phyloP scores from a whole-genome alignment of 108 stramenopile species.

The Pseudonitzschia multistriata region DNA sequence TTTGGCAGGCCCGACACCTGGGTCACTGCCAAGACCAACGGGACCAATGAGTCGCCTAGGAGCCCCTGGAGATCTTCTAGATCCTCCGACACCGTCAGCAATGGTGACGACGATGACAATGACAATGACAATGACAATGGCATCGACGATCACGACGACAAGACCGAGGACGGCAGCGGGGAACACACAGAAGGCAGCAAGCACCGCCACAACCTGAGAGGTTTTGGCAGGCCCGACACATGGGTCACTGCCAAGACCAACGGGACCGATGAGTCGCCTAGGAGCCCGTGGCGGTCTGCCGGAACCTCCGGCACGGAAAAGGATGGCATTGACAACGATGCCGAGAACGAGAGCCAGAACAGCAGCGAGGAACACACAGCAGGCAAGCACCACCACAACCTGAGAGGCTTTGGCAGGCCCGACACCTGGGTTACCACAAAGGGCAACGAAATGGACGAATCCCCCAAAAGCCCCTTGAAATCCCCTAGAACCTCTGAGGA shows the following conservation, averaged over 20 bases:
- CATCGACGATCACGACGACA: neutral
- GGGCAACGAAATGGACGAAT: neutral
- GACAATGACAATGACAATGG: neutral
- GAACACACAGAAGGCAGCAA: neutral
- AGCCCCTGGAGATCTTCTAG: neutral
- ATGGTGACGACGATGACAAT: neutral
- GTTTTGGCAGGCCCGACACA: neutral
- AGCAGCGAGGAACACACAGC: neutral
- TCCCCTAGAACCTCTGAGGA: neutral
- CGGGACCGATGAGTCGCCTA: neutral
- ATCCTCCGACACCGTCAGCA: neutral
- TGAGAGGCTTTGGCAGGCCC: neutral
- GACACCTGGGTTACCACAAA: neutral
- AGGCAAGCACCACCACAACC: neutral
- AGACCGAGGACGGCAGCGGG: neutral
- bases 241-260: neutral
- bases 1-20: neutral
- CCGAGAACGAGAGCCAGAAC: neutral
- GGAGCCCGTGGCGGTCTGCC: neutral
- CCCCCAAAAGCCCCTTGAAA: neutral
- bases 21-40: neutral
- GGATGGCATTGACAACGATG: neutral
- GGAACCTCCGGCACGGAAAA: neutral
- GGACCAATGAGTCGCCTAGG: neutral
- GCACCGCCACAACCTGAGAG: neutral